Evolutionary conservation across 1,284 basidiomycete genomes (phyloP), one percentile per base, ranked within the genome.

Genomic region (Trichosporon asahii): DNA sequence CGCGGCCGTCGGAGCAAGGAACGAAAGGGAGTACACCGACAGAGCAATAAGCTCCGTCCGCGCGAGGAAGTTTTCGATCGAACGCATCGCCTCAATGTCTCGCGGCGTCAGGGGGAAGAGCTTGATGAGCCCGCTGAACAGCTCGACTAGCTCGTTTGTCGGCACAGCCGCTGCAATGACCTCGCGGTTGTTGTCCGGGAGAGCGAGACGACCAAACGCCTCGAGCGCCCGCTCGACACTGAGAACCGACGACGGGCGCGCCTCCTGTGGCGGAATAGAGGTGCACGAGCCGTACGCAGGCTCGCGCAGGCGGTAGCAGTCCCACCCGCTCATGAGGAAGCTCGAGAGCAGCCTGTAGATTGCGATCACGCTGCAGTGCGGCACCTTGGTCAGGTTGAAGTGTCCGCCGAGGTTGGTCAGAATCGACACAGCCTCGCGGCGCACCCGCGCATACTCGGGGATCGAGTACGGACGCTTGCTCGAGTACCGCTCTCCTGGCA

Each of bases 21-120:
- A 98, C 8, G 90, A 89, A 70, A 98, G 85, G 40, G 91, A 90
- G 85, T 97, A 98, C 49, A 97, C 87, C 18, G 88, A 88, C 85
- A 95, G 88, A 23, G 91, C 86, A 57, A 88, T 84, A 71, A 91
- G 90, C 84, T 96, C 93, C 73, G 91, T 84, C 80, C 93, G 92
- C 53, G 89, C 88, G 60, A 95, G 83, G 88, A 92, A 92, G 23
- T 86, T 77, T 71, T 87, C 86, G 40, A 84, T 81, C 65, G 91
- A 89, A 53, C 75, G 70, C 73, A 90, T 84, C 64, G 85, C 84
- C 70, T 84, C 87, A 77, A 93, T 93, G 81, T 98, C 94, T 37
- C 86, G 82, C 70, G 91, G 89, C 23, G 88, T 85, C 69, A 95
- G 83, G 6, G 95, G 96, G 23, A 98, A 86, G 60, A 94, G 89